Percentiles rank a stretch among this genome's conserved stretches.
phyloP scores from a whole-genome alignment of 176 grass and related monocot species.

The Oryza meyeriana region DNA sequence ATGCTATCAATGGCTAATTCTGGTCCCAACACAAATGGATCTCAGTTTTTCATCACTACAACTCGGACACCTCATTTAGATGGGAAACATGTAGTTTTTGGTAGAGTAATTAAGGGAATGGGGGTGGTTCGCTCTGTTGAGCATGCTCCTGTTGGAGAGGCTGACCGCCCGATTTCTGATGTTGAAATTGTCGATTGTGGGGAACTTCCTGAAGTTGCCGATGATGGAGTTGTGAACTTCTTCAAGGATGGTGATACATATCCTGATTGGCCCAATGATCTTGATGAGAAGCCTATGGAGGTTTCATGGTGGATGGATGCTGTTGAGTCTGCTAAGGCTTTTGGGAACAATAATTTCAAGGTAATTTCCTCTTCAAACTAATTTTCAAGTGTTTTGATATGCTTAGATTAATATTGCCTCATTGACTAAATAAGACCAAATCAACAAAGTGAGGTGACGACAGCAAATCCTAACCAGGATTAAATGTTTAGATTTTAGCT shows the following conservation, averaged over 20 bases:
- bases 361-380: conserved; percentile 32
- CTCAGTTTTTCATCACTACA: conserved; percentile 98
- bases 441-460: not conserved
- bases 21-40: conserved; percentile 79
- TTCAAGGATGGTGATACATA: conserved; percentile 85
- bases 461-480: not conserved
- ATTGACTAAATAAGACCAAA: not conserved
- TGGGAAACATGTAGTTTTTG: conserved; percentile 97
- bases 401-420: not conserved
- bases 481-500: not conserved
- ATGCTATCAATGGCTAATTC: conserved; percentile 97
- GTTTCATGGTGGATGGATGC: conserved; percentile 96
- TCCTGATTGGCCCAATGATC: conserved; percentile 94
- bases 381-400: not conserved
- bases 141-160: conserved; percentile 61
- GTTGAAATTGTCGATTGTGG: conserved; percentile 82
- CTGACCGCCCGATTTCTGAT: conserved; percentile 62
- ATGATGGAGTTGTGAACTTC: conserved; percentile 87
- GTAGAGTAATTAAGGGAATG: conserved; percentile 93
- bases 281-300: conserved; percentile 82
- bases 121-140: conserved; percentile 84
- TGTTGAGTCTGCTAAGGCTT: conserved; percentile 82
- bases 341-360: conserved; percentile 95
- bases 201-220: conserved; percentile 70
- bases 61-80: conserved; percentile 95